Evolutionary conservation across 2,329 filamentous ascomycete species (phyloP), one percentile per base, ranked within the genome.

Genomic region (Bipolaris sorokiniana): DNA sequence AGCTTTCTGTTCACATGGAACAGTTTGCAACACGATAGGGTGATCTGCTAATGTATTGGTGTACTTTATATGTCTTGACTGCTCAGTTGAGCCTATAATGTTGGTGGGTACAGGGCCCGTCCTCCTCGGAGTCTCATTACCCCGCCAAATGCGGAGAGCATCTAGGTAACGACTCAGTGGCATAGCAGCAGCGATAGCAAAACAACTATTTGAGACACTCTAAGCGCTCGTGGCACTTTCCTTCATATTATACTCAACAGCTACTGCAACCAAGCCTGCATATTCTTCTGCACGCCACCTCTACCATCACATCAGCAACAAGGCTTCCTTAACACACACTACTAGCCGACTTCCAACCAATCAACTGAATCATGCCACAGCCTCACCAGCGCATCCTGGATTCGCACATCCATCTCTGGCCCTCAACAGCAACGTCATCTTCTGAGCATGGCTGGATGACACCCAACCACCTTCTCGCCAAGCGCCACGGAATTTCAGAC

Each of bases 371-470:
- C 22, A 47, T n/a, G 28, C 16, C 47, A 26, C 48, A 51, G 23
- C 28, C 28, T 20, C 40, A 40, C 73, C 61, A 56, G 38, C 62
- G 61, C 26, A 88, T 96, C 71, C 86, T 97, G 76, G 93, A 97
- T 81, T 89, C 91, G 37, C 94, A 97, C 81, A 89, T 97, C 77
- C 93, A 97, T 79, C 87, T 97, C 70, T 97, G 87, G 81, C 90
- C 91, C 42, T 77, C 81, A 44, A 83, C 84, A 51, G 90, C 79
- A 45, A 73, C 74, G 2, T 76, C 94, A 68, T 72, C 90, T 50
- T 72, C 82, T 52, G 84, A 85, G 37, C 85, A 96, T 61, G 79
- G 85, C 56, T 97, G 92, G 92, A 85, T 86, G 78, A 83, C 76
- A 3, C 78, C 85, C 5, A 52, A 58, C 16, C 64, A 72, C 54